Evolutionary conservation across 257 asterid genomes (phyloP).

Genomic region (Nicotiana tomentosiformis): DNA sequence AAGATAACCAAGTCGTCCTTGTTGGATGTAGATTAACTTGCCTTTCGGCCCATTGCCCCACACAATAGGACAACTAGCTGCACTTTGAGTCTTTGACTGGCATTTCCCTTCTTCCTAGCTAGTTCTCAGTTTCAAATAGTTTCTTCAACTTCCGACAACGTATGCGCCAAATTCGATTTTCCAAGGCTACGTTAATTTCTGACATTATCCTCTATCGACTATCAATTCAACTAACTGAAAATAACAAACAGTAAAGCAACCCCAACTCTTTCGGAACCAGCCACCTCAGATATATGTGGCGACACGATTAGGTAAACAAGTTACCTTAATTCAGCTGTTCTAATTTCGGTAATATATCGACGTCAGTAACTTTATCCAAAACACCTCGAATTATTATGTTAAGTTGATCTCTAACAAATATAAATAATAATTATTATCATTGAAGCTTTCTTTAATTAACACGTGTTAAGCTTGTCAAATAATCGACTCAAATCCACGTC

Average conservation of each 20-base stretch:
- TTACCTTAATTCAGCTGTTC: not conserved
- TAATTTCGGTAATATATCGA: not conserved
- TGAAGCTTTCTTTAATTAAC: not conserved
- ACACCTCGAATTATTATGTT: no score
- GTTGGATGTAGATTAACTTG: no score
- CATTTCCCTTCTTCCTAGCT: no score
- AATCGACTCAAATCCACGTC: slow-evolving; percentile 3
- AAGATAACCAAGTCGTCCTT: no score
- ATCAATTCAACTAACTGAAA: not conserved
- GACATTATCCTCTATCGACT: not conserved
- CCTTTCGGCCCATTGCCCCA: no score
- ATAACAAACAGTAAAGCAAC: not conserved
- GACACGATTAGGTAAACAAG: not conserved
- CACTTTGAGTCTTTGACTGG: no score
- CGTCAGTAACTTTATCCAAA: not conserved
- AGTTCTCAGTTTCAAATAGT: no score
- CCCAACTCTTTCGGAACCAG: not conserved
- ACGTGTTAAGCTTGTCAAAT: not conserved
- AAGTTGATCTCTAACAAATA: no score
- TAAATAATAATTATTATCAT: not conserved
- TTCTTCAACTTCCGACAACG: not conserved
- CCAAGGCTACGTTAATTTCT: not conserved
- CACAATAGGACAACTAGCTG: no score
- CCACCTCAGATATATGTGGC: slow-evolving; percentile 5
- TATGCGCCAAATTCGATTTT: not conserved